These are phyloP conservation scores for Monosporascus sp. DNA, from an alignment of 2,329 filamentous ascomycete species.

Conservation along the genomic window DNA sequence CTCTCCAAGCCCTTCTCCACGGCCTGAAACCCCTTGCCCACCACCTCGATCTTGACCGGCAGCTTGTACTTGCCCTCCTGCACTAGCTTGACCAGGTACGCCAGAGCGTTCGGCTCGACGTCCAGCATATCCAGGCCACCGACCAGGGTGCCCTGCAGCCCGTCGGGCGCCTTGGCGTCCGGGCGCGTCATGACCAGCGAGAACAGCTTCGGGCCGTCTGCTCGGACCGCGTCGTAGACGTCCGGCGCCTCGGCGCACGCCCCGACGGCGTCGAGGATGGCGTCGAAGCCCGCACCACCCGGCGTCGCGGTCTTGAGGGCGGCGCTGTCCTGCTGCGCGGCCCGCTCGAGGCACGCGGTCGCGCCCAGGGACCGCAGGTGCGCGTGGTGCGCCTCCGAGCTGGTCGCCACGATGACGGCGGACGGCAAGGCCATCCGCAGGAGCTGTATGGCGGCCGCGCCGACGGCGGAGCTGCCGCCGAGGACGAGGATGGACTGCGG, in stretches of 20 bases:
- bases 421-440: constrained; percentile 26
- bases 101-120: constrained; percentile 2
- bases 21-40: constrained; percentile 12
- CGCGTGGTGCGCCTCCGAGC: constrained; percentile 21
- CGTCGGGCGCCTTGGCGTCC: constrained; percentile 18
- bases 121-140: constrained; percentile 14
- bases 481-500: constrained; percentile 28
- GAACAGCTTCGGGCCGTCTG: constrained; percentile 23
- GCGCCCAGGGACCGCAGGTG: constrained; percentile 17
- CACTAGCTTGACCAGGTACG: constrained; percentile 14
- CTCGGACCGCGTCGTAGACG: constrained; percentile 21
- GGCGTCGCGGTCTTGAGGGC: constrained; percentile 16
- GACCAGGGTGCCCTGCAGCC: constrained; percentile 17
- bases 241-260: constrained; percentile 16
- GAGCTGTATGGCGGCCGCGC: constrained; percentile 29
- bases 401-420: constrained; percentile 26
- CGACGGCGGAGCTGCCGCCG: constrained; percentile 30
- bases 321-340: constrained; percentile 7
- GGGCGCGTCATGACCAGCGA: constrained; percentile 23
- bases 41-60: constrained; percentile 14
- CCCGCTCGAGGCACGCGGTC: constrained; percentile 11
- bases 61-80: constrained; percentile 19
- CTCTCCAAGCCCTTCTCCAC: no score
- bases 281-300: constrained; percentile 24
- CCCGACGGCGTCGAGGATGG: constrained; percentile 28